These are phyloP conservation scores for Fraxinus paxiana DNA, from an alignment of 305 asterid genomes.

Conservation along the genomic window DNA sequence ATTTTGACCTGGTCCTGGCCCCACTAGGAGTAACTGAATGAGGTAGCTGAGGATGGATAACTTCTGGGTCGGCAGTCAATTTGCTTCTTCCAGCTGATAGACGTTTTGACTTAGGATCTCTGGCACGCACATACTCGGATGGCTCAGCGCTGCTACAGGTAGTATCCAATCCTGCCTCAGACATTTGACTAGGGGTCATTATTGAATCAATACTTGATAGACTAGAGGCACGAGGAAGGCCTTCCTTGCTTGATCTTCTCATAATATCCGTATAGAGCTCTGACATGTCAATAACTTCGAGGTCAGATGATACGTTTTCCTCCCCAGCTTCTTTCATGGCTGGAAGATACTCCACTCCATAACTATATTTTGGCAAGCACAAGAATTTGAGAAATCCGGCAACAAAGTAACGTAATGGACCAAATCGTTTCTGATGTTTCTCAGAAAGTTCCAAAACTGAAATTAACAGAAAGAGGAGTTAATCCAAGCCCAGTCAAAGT, in stretches of 20 bases:
- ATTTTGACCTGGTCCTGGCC: constrained; percentile 91
- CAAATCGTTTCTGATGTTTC: constrained; percentile 86
- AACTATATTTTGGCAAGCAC: constrained; percentile 89
- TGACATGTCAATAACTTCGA: constrained; percentile 72
- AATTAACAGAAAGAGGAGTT: constrained; percentile 25
- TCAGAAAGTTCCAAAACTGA: constrained; percentile 96
- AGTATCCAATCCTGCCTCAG: constrained; percentile 70
- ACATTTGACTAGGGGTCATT: constrained; percentile 73
- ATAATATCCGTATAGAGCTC: constrained; percentile 86
- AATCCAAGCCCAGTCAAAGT: not conserved
- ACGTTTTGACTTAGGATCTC: constrained; percentile 83
- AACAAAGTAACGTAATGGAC: constrained; percentile 90
- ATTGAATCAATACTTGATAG: constrained; percentile 91
- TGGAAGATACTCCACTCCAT: constrained; percentile 87
- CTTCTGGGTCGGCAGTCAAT: constrained; percentile 76
- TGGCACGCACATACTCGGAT: constrained; percentile 94
- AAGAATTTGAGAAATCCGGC: constrained; percentile 92
- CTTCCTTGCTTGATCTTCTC: constrained; percentile 92
- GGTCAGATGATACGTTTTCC: constrained; percentile 44
- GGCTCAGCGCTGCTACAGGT: constrained; percentile 81
- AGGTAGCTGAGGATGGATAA: constrained; percentile 75
- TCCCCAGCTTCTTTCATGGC: constrained; percentile 51
- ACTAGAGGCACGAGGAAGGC: constrained; percentile 94
- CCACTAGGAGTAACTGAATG: constrained; percentile 70
- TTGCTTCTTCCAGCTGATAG: constrained; percentile 77